These are phyloP conservation scores for Canna indica DNA, from an alignment of 176 grass and related monocot genomes.

Conservation along the genomic window DNA sequence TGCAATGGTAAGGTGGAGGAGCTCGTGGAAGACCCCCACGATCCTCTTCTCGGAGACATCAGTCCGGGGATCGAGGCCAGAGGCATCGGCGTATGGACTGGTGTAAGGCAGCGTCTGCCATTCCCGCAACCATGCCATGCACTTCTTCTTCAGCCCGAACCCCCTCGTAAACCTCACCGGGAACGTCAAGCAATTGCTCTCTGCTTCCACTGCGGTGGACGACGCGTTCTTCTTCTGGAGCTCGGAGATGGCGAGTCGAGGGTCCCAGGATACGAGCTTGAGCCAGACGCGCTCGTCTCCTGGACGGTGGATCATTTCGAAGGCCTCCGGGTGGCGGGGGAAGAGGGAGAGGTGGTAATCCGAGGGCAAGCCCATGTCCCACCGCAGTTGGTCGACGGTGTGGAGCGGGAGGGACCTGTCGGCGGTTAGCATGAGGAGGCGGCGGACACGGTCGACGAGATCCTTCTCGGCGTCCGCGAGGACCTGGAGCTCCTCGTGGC, in stretches of 20 bases:
- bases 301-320: slow-evolving; percentile 36
- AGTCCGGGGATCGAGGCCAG: slow-evolving; percentile 43
- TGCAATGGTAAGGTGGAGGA: slow-evolving; percentile 55
- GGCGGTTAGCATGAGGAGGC: slow-evolving; percentile 58
- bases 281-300: slow-evolving; percentile 69
- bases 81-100: slow-evolving; percentile 49
- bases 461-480: slow-evolving; percentile 27
- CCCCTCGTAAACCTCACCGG: slow-evolving; percentile 58
- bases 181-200: slow-evolving; percentile 42
- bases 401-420: slow-evolving; percentile 51
- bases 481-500: slow-evolving; percentile 29
- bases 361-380: slow-evolving; percentile 59
- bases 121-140: slow-evolving; percentile 49
- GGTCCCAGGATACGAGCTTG: slow-evolving; percentile 54
- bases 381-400: slow-evolving; percentile 58
- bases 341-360: slow-evolving; percentile 50
- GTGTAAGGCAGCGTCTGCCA: slow-evolving; percentile 63
- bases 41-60: slow-evolving; percentile 63
- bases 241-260: slow-evolving; percentile 42
- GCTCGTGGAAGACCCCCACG: slow-evolving; percentile 68
- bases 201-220: not conserved
- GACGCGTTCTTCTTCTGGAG: slow-evolving; percentile 33
- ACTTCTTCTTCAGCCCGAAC: slow-evolving; percentile 59
- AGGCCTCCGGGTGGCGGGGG: slow-evolving; percentile 34
- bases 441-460: slow-evolving; percentile 46